These are phyloP conservation scores for Graphilbum sp. DNA, from an alignment of 2,329 filamentous ascomycete genomes.

Conservation along the genomic window DNA sequence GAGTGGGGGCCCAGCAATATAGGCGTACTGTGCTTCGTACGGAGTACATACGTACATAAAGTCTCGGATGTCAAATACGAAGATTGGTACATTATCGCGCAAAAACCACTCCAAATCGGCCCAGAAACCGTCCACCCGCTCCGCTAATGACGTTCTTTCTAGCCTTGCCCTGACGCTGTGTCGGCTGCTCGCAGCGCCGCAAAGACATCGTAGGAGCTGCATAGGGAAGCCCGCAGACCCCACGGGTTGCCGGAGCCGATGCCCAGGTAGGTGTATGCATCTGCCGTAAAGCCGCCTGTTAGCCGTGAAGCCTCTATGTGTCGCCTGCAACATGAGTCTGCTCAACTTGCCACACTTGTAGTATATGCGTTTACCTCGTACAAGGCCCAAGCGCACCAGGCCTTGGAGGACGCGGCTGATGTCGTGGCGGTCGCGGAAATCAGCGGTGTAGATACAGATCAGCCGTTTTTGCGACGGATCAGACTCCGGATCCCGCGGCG, in stretches of 20 bases:
- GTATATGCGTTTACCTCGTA: conserved; percentile 39
- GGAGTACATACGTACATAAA: too few relatives aligned
- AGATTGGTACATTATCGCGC: too few relatives aligned
- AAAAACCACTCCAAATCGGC: too few relatives aligned
- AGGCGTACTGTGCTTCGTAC: too few relatives aligned
- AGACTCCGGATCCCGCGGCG: conserved; percentile 30
- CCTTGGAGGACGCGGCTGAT: conserved; percentile 49
- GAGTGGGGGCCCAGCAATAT: too few relatives aligned
- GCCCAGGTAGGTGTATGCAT: conserved; percentile 52
- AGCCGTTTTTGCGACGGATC: conserved; percentile 32
- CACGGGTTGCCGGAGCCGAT: conserved; percentile 45
- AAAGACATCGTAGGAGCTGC: conserved; percentile 6
- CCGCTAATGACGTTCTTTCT: too few relatives aligned
- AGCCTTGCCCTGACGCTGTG: too few relatives aligned
- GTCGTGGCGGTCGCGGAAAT: conserved; percentile 55
- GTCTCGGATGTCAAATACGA: too few relatives aligned
- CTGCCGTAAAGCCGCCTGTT: conserved; percentile 20
- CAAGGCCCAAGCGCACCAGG: conserved; percentile 44
- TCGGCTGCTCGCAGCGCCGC: not conserved
- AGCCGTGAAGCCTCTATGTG: not conserved
- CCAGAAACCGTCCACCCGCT: too few relatives aligned
- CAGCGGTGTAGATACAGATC: conserved; percentile 62
- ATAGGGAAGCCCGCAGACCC: conserved; percentile 34
- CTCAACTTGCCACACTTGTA: conserved; percentile 54
- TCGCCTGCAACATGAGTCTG: not conserved